phyloP scores from a whole-genome alignment of 306 rosid genomes.

The Elaeagnus macrophylla region DNA sequence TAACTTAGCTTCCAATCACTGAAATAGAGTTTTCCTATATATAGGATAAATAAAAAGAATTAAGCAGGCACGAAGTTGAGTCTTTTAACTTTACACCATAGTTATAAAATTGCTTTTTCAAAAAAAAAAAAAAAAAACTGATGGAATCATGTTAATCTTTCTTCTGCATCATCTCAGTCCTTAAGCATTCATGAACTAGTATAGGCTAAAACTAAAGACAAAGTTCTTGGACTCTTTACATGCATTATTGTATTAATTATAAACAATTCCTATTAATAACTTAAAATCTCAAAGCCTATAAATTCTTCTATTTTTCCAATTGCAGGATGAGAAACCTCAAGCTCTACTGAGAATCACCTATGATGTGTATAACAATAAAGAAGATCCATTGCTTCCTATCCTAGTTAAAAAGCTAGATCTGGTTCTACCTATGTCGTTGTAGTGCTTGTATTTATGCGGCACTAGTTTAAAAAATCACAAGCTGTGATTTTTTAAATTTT shows the following conservation, averaged over 20 bases:
- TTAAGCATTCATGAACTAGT: no score
- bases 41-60: no score
- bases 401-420: background rate
- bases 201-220: no score
- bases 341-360: conserved; percentile 32
- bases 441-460: background rate
- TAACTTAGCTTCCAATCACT: no score
- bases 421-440: background rate
- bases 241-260: background rate
- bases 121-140: no score
- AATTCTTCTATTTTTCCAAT: conserved; percentile 9
- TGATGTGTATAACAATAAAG: conserved; percentile 10
- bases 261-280: background rate
- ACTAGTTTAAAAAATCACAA: background rate
- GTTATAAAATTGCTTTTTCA: no score
- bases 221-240: background rate
- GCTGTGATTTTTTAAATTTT: background rate
- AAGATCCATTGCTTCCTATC: conserved; percentile 1
- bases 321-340: conserved; percentile 66
- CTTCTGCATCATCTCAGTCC: no score
- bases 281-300: conserved; percentile 5
- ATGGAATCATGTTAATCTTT: no score
- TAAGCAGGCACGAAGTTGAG: no score
- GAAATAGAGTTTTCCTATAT: no score
- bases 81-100: no score